Conservation (phyloP, 768 basidiomycete species). For the Leucocoprinus birnbaumii region DNA sequence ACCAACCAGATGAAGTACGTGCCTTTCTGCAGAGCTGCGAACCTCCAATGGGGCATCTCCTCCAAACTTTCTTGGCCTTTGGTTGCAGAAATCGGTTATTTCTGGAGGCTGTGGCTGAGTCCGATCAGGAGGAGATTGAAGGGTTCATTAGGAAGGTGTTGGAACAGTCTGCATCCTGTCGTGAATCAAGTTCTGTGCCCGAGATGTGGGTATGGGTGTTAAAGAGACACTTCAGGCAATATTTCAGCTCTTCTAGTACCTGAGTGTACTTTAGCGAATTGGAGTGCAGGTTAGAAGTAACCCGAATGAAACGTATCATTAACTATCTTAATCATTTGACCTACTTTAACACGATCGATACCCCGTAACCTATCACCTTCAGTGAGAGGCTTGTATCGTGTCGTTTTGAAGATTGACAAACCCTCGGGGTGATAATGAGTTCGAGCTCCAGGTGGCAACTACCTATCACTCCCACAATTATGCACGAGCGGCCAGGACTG, state of each 20-base stretch:
- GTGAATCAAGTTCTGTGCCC: not conserved
- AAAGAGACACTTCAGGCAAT: not conserved
- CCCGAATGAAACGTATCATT: too few species aligned
- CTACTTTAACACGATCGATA: too few species aligned
- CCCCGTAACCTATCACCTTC: too few species aligned
- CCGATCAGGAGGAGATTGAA: not conserved
- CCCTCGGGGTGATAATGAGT: too few species aligned
- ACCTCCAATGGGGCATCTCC: slow-evolving; percentile 4
- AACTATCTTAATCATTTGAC: too few species aligned
- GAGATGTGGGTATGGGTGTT: slow-evolving; percentile 2
- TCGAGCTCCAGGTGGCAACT: too few species aligned
- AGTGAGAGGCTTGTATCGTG: too few species aligned
- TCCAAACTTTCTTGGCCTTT: slow-evolving; percentile 3
- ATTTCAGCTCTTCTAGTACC: not conserved
- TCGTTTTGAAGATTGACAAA: too few species aligned
- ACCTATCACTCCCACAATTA: too few species aligned
- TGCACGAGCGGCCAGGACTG: too few species aligned
- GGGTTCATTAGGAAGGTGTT: not conserved
- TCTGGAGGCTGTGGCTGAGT: slow-evolving; percentile 2
- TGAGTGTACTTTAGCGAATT: too few species aligned
- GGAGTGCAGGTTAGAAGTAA: too few species aligned
- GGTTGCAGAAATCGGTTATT: slow-evolving; percentile 8
- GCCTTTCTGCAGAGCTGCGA: slow-evolving; percentile 4
- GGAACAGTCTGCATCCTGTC: not conserved
- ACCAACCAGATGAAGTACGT: not conserved